Evolutionary conservation across 2,329 filamentous ascomycete genomes (phyloP).

Genomic region (Penicillium sp.): DNA sequence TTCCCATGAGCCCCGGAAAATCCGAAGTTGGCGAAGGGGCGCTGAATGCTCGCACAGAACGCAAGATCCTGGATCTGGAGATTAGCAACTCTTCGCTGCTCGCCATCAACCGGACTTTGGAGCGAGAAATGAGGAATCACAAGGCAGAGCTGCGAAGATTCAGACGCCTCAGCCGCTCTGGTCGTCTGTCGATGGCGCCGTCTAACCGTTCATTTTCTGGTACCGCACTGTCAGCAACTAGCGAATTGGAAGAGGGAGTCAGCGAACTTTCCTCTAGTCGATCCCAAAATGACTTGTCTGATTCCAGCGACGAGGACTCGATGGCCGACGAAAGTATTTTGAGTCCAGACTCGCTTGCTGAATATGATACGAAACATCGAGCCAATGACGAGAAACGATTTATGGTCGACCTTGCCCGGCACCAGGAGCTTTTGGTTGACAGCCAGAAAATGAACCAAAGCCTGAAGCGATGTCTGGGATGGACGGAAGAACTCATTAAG

Average conservation of each 20-base stretch:
- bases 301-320: slow-evolving; percentile 39
- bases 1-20: slow-evolving; percentile 53
- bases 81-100: slow-evolving; percentile 94
- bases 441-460: slow-evolving; percentile 95
- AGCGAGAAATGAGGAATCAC: slow-evolving; percentile 87
- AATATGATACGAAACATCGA: slow-evolving; percentile 51
- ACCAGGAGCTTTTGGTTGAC: slow-evolving; percentile 81
- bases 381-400: slow-evolving; percentile 75
- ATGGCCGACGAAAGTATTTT: slow-evolving; percentile 36
- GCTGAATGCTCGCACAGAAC: slow-evolving; percentile 80
- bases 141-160: slow-evolving; percentile 81
- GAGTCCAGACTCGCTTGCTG: slow-evolving; percentile 33
- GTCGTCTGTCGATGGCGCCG: slow-evolving; percentile 61
- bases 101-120: slow-evolving; percentile 89
- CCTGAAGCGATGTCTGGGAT: slow-evolving; percentile 79
- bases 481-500: slow-evolving; percentile 84
- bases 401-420: slow-evolving; percentile 78
- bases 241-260: slow-evolving; percentile 39
- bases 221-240: slow-evolving; percentile 44
- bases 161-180: slow-evolving; percentile 76
- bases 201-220: slow-evolving; percentile 46
- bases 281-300: slow-evolving; percentile 37
- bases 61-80: slow-evolving; percentile 92
- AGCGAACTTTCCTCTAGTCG: slow-evolving; percentile 30
- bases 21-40: slow-evolving; percentile 60